A percentile compares a stretch with the other conserved stretches of the same genome.
These are phyloP conservation scores for Blastocladiella emersonii DNA, from an alignment of 371 early-diverging fungal species.

Conservation along the genomic window DNA sequence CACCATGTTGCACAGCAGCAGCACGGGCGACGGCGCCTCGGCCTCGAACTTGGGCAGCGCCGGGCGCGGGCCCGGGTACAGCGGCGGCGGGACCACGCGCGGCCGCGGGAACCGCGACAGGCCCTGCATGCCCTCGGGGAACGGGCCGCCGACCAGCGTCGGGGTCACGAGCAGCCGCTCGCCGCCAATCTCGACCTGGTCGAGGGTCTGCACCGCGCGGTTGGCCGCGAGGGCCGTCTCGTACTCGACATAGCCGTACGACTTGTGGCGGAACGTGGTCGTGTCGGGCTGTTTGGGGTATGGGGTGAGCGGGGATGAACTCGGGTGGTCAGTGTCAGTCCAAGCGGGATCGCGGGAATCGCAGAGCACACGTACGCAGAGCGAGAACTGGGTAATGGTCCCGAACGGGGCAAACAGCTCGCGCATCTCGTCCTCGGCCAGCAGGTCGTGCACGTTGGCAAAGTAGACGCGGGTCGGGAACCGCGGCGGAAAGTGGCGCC, in stretches of 20 bases:
- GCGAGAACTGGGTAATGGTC: slow-evolving; percentile 27
- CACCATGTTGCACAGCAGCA: slow-evolving; percentile 42
- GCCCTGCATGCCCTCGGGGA: slow-evolving; percentile 65
- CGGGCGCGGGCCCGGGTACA: slow-evolving; percentile 7
- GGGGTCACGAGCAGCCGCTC: background rate
- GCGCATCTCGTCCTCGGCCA: slow-evolving; percentile 48
- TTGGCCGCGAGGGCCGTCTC: slow-evolving; percentile 22
- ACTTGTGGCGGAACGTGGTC: slow-evolving; percentile 17
- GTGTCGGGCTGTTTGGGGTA: background rate
- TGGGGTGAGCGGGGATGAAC: no score
- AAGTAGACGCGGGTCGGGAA: slow-evolving; percentile 47
- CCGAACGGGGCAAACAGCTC: slow-evolving; percentile 68
- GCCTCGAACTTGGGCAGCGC: slow-evolving; percentile 3
- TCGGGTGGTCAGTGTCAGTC: no score
- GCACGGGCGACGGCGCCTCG: slow-evolving; percentile 24
- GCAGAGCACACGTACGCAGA: background rate
- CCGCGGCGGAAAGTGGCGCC: slow-evolving; percentile 30
- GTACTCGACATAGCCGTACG: slow-evolving; percentile 30
- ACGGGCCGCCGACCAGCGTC: slow-evolving; percentile 43
- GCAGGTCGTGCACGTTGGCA: slow-evolving; percentile 55
- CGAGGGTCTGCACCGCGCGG: slow-evolving; percentile 21
- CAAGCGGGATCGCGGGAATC: no score
- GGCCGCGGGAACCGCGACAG: slow-evolving; percentile 21
- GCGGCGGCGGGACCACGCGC: slow-evolving; percentile 16
- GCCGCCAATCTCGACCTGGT: slow-evolving; percentile 22